Evolutionary conservation across 2,329 filamentous ascomycete genomes (phyloP).

Genomic region (Sordariomycetes sp.): DNA sequence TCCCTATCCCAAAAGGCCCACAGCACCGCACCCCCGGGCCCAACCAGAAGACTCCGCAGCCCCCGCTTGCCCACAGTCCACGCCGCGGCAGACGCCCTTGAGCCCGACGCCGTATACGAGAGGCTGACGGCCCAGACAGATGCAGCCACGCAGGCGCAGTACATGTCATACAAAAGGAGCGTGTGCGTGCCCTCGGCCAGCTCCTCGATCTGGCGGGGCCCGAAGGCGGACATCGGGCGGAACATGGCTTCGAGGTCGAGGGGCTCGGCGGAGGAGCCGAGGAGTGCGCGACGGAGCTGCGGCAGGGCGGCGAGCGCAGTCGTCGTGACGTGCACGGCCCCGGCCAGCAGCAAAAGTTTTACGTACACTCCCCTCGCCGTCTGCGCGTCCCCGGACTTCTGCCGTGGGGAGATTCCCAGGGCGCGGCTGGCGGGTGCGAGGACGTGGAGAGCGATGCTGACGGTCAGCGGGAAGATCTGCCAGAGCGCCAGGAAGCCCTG

Average conservation of each 20-base stretch:
- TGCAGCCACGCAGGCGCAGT: slow-evolving; percentile 8
- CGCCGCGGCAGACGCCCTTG: neutral
- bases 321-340: slow-evolving; percentile 4
- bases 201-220: neutral
- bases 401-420: neutral
- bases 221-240: slow-evolving; percentile 6
- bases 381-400: neutral
- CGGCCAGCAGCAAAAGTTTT: slow-evolving; percentile 3
- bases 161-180: slow-evolving; percentile 14
- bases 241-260: slow-evolving; percentile 8
- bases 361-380: slow-evolving; percentile 7
- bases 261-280: neutral
- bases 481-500: slow-evolving; percentile 12
- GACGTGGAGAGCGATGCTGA: slow-evolving; percentile 6
- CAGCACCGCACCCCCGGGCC: slow-evolving; percentile 10
- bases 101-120: slow-evolving; percentile 2
- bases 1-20: slow-evolving; percentile 12
- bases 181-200: slow-evolving; percentile 7
- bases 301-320: slow-evolving; percentile 5
- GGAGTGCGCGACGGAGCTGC: neutral
- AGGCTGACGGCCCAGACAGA: slow-evolving; percentile 8
- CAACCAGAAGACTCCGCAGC: slow-evolving; percentile 7
- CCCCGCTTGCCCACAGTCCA: slow-evolving; percentile 2
- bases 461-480: slow-evolving; percentile 13
- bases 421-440: slow-evolving; percentile 2